A percentile compares a stretch with the other conserved stretches of the same genome.
These are phyloP conservation scores for Colletotrichum musicola DNA, from an alignment of 2,329 filamentous ascomycete genomes.

Conservation along the genomic window DNA sequence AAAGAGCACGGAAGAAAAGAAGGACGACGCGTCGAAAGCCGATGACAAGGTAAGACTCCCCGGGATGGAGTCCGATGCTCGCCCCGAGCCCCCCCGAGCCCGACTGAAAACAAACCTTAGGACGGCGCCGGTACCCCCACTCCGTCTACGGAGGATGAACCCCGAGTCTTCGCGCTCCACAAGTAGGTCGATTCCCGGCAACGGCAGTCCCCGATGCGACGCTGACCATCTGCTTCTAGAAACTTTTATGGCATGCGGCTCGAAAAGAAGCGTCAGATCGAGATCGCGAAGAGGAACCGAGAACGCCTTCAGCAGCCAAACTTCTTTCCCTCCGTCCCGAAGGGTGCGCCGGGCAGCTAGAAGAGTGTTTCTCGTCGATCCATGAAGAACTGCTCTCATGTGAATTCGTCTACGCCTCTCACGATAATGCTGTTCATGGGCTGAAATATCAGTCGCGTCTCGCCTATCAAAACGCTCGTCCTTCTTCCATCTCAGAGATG, in stretches of 20 bases:
- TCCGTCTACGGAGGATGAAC: conserved; percentile 71
- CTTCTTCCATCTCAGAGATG: background rate
- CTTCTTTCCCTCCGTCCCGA: conserved; percentile 89
- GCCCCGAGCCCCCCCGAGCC: background rate
- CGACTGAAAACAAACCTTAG: conserved; percentile 56
- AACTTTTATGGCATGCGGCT: conserved; percentile 89
- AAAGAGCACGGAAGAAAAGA: conserved; percentile 51
- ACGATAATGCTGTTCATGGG: no score
- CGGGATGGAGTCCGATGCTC: background rate
- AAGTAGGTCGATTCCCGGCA: conserved; percentile 23
- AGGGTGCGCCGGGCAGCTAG: conserved; percentile 60
- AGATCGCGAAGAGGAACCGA: conserved; percentile 82
- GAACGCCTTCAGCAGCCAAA: conserved; percentile 83
- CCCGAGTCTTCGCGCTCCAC: conserved; percentile 77
- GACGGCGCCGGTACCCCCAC: conserved; percentile 52
- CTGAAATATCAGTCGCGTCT: no score
- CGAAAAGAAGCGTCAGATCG: conserved; percentile 81
- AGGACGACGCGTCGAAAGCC: conserved; percentile 42
- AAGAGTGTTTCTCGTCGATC: background rate
- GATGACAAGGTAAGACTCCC: conserved; percentile 43
- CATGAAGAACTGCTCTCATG: no score
- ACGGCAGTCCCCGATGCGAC: background rate
- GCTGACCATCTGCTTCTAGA: conserved; percentile 56
- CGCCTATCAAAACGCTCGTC: background rate
- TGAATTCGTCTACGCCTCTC: no score